Conservation (phyloP, 208 protist genomes). For the Crithidia acanthocephali region DNA sequence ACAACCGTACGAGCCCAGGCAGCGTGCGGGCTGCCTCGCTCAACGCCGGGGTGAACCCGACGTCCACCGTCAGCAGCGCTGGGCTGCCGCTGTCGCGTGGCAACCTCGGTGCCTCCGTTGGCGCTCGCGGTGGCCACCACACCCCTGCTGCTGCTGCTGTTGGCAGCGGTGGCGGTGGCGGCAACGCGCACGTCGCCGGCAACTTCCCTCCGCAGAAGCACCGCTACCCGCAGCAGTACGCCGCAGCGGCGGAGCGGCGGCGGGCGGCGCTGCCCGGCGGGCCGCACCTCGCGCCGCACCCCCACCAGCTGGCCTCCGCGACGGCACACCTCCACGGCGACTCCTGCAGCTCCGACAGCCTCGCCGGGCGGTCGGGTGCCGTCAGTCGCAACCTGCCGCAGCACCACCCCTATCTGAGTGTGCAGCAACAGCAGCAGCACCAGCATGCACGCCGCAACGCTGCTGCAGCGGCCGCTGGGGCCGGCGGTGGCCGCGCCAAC, state of each 20-base stretch:
- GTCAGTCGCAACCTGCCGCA: slow-evolving; percentile 17
- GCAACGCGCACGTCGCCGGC: not conserved
- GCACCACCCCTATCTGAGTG: slow-evolving; percentile 14
- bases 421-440: slow-evolving; percentile 22
- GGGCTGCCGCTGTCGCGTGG: slow-evolving; percentile 58
- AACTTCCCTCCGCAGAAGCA: slow-evolving; percentile 8
- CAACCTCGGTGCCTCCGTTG: slow-evolving; percentile 20
- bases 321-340: not conserved
- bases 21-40: slow-evolving; percentile 17
- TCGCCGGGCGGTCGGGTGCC: slow-evolving; percentile 5
- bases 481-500: not conserved
- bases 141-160: not conserved
- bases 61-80: slow-evolving; percentile 13
- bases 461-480: not conserved
- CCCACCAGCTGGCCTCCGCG: not conserved
- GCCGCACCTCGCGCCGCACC: too few relatives aligned
- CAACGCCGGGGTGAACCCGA: slow-evolving; percentile 5
- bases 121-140: not conserved
- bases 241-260: slow-evolving; percentile 14
- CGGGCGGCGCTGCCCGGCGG: not conserved
- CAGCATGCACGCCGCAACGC: not conserved
- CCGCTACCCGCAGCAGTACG: slow-evolving; percentile 23
- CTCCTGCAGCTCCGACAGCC: slow-evolving; percentile 11
- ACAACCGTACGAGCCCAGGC: slow-evolving; percentile 16
- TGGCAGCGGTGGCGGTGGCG: not conserved